phyloP scores from a whole-genome alignment of 208 protist species.

The Crithidia thermophila region DNA sequence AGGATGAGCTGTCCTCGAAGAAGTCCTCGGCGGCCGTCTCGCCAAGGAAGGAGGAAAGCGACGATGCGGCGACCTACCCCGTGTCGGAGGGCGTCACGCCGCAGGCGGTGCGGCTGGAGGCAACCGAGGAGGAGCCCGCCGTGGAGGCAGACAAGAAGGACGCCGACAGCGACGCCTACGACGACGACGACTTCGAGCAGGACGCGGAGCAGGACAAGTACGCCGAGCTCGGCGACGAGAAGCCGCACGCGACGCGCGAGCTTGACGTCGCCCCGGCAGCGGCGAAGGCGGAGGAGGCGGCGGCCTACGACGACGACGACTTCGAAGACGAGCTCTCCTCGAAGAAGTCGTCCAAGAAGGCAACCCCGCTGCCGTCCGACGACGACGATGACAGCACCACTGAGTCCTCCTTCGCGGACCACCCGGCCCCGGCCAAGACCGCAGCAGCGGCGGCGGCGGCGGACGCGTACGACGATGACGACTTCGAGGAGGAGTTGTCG shows the following conservation, averaged over 20 bases:
- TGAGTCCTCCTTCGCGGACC: background rate
- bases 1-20: constrained; percentile 23
- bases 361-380: background rate
- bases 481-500: constrained; percentile 13
- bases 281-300: background rate
- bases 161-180: constrained; percentile 14
- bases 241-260: constrained; percentile 15
- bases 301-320: constrained; percentile 40
- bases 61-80: background rate
- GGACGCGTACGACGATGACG: constrained; percentile 19
- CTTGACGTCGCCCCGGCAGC: background rate
- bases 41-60: background rate
- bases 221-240: constrained; percentile 22
- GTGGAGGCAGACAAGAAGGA: background rate
- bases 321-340: constrained; percentile 35
- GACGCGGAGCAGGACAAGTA: constrained; percentile 11
- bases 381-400: too few species aligned
- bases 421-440: background rate
- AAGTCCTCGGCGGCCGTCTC: constrained; percentile 2
- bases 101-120: background rate
- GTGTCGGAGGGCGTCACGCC: background rate
- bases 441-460: background rate
- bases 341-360: constrained; percentile 12
- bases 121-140: constrained; percentile 3
- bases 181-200: constrained; percentile 40